These are phyloP conservation scores for Apophysomyces trapeziformis DNA, from an alignment of 371 early-diverging fungal species.

Conservation along the genomic window DNA sequence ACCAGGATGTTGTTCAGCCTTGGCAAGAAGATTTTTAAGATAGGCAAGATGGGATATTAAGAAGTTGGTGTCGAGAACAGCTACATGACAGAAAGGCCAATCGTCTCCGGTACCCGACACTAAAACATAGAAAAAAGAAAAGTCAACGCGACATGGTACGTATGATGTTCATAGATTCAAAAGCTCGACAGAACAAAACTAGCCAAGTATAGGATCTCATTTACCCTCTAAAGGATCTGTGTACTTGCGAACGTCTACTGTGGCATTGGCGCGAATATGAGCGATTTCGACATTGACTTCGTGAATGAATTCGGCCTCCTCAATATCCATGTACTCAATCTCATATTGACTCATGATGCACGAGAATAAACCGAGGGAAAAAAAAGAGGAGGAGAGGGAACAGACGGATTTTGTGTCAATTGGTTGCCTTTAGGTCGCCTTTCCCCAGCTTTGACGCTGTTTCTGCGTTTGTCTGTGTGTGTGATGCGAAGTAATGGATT, in stretches of 20 bases:
- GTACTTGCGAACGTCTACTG: too few species aligned
- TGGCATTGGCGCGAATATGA: constrained; percentile 19
- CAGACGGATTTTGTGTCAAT: too few species aligned
- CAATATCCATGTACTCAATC: constrained; percentile 39
- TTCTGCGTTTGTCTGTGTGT: too few species aligned
- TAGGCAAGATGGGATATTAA: constrained; percentile 42
- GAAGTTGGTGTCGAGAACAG: constrained; percentile 47
- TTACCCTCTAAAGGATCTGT: too few species aligned
- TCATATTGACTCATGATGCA: constrained; percentile 7
- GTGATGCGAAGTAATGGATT: too few species aligned
- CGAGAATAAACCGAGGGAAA: neutral
- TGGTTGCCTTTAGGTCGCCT: too few species aligned
- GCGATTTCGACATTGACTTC: constrained; percentile 39
- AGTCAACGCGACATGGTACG: too few species aligned
- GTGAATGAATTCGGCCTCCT: constrained; percentile 42
- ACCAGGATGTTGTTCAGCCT: constrained; percentile 29
- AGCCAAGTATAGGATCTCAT: too few species aligned
- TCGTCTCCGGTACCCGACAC: neutral
- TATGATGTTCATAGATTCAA: neutral
- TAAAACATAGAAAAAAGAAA: too few species aligned
- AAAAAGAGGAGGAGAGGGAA: neutral
- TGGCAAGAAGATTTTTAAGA: constrained; percentile 22
- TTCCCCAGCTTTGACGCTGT: too few species aligned
- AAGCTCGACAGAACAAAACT: too few species aligned
- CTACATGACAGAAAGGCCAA: constrained; percentile 20